Conservation (phyloP, 2,329 filamentous ascomycete species). For the Hypoxylon sp. region DNA sequence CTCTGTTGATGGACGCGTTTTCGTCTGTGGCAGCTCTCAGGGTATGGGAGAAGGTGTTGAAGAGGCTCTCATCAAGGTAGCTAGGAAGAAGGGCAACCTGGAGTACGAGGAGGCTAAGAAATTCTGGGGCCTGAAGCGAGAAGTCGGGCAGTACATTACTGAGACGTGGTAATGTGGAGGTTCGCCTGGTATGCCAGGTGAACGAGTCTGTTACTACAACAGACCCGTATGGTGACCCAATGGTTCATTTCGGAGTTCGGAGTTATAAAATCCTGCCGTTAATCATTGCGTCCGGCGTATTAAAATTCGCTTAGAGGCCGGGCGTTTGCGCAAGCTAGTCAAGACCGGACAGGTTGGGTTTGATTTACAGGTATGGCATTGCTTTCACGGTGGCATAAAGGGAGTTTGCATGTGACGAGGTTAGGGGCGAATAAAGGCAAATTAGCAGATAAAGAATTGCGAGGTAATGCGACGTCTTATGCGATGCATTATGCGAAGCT, state of each 20-base stretch:
- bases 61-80: constrained; percentile 86
- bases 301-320: constrained; percentile 26
- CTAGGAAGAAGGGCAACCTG: constrained; percentile 92
- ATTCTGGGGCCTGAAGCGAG: constrained; percentile 94
- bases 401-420: constrained; percentile 27
- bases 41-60: constrained; percentile 99
- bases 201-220: background rate
- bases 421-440: constrained; percentile 2
- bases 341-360: constrained; percentile 17
- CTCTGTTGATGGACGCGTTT: constrained; percentile 92
- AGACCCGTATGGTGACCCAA: constrained; percentile 8
- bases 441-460: background rate
- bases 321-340: constrained; percentile 43
- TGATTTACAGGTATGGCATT: constrained; percentile 26
- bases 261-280: constrained; percentile 16
- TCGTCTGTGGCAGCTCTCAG: constrained; percentile 94
- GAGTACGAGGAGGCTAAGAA: constrained; percentile 83
- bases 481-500: constrained; percentile 9
- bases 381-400: constrained; percentile 25
- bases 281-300: constrained; percentile 35
- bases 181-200: background rate
- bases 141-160: constrained; percentile 94
- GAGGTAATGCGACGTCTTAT: constrained; percentile 16
- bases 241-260: constrained; percentile 6
- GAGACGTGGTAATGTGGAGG: constrained; percentile 72